Conservation (phyloP, 2,329 filamentous ascomycete species). For the Calonectria multiphialidica region DNA sequence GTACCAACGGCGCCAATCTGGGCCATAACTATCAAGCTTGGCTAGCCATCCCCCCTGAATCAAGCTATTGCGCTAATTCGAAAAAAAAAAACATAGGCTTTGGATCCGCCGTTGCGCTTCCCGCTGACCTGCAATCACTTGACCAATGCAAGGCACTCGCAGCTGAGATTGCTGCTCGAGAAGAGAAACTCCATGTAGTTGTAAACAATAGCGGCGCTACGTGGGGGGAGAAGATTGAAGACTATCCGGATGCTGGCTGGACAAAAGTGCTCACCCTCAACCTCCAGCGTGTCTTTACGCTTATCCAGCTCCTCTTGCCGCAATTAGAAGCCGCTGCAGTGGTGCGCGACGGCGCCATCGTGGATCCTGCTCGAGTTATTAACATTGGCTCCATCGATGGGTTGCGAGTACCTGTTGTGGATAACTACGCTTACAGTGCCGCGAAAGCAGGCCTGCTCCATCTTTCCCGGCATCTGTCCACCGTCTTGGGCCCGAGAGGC, state of each 20-base stretch:
- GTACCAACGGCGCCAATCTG: too few relatives aligned
- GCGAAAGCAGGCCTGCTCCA: conserved; percentile 76
- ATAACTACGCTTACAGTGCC: conserved; percentile 72
- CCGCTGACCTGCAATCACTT: conserved; percentile 74
- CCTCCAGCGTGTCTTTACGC: conserved; percentile 76
- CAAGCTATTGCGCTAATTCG: background rate
- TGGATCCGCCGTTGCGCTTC: conserved; percentile 67
- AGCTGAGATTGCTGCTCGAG: conserved; percentile 60
- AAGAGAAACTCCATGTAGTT: conserved; percentile 68
- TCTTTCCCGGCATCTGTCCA: conserved; percentile 68
- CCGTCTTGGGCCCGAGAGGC: conserved; percentile 68
- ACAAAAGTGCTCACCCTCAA: conserved; percentile 72
- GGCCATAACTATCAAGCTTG: background rate
- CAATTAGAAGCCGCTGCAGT: conserved; percentile 58
- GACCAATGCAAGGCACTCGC: conserved; percentile 67
- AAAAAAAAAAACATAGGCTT: conserved; percentile 45
- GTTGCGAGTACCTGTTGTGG: conserved; percentile 68
- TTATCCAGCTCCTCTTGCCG: conserved; percentile 72
- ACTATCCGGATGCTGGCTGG: conserved; percentile 71
- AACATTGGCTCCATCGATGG: conserved; percentile 76
- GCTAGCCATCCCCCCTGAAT: background rate
- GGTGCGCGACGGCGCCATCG: conserved; percentile 50
- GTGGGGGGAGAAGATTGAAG: conserved; percentile 72
- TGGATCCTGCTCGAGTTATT: conserved; percentile 69
- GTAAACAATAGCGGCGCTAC: conserved; percentile 76